Evolutionary conservation across 163 green algal genomes (phyloP).

Genomic region (Prototheca wickerhamii): DNA sequence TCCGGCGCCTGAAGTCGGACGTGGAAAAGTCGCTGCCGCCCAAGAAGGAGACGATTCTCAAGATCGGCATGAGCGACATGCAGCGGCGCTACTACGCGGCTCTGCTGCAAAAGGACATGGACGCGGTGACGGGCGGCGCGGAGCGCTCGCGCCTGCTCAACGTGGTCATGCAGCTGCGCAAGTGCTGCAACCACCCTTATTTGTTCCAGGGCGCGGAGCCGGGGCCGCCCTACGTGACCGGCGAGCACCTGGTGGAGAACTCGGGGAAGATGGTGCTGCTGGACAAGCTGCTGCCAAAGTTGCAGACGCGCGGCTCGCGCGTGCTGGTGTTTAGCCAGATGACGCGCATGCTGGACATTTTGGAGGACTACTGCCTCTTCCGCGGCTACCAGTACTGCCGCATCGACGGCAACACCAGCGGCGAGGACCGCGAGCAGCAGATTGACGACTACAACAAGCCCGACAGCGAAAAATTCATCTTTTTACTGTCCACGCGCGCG

Average conservation of each 20-base stretch:
- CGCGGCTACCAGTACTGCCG: constrained; percentile 78
- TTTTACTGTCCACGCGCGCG: constrained; percentile 89
- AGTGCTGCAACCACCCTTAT: constrained; percentile 99
- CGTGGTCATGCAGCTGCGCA: constrained; percentile 99
- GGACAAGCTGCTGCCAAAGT: constrained; percentile 90
- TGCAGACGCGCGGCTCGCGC: constrained; percentile 73
- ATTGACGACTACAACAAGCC: constrained; percentile 78
- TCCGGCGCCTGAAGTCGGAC: constrained; percentile 97
- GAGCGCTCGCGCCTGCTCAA: constrained; percentile 93
- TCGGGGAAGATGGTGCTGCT: constrained; percentile 95
- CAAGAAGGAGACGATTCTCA: constrained; percentile 99
- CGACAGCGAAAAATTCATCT: constrained; percentile 85
- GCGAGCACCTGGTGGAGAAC: constrained; percentile 94
- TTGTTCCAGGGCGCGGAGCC: constrained; percentile 90
- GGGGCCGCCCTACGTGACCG: constrained; percentile 87
- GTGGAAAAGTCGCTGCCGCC: constrained; percentile 90
- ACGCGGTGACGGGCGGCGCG: constrained; percentile 81
- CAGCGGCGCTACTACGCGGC: constrained; percentile 76
- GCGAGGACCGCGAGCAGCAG: constrained; percentile 84
- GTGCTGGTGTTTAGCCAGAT: constrained; percentile 91
- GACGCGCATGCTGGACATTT: constrained; percentile 98
- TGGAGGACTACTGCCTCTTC: constrained; percentile 98
- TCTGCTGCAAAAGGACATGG: constrained; percentile 97
- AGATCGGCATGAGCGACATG: constrained; percentile 97
- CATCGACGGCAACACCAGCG: constrained; percentile 95